phyloP scores from a whole-genome alignment of 768 basidiomycete genomes.

The Amanita phalloides region DNA sequence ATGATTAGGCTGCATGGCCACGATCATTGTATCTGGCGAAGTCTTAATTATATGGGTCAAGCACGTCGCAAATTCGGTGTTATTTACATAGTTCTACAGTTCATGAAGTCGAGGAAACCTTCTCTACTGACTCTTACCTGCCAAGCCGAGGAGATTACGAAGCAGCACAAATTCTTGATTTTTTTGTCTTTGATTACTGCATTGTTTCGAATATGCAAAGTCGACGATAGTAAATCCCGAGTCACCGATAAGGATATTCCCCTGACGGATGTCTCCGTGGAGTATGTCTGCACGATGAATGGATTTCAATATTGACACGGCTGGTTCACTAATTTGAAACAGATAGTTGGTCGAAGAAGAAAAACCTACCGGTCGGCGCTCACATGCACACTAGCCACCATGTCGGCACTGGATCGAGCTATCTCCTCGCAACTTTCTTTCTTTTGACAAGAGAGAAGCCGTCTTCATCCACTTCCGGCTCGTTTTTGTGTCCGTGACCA shows the following conservation, averaged over 20 bases:
- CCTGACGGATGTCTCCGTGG: slow-evolving; percentile 11
- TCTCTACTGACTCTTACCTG: not conserved
- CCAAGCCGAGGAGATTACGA: slow-evolving; percentile 6
- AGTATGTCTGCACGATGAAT: slow-evolving; percentile 12
- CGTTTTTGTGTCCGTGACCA: slow-evolving; percentile 29
- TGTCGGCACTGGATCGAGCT: not conserved
- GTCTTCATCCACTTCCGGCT: slow-evolving; percentile 82
- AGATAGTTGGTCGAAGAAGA: not conserved
- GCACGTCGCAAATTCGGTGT: too few species aligned
- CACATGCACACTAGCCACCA: too few species aligned
- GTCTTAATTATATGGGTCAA: too few species aligned
- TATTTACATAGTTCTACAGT: too few species aligned
- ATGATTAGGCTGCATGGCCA: too few species aligned
- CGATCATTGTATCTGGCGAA: too few species aligned
- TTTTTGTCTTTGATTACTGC: slow-evolving; percentile 9
- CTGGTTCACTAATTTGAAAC: slow-evolving; percentile 9
- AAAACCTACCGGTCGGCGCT: slow-evolving; percentile 9
- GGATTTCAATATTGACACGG: slow-evolving; percentile 7
- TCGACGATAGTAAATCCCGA: slow-evolving; percentile 11
- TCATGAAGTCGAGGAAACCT: not conserved
- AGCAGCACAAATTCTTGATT: slow-evolving; percentile 8
- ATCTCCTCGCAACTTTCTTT: not conserved
- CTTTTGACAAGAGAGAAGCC: slow-evolving; percentile 75
- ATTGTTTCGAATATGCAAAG: slow-evolving; percentile 9
- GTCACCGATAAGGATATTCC: slow-evolving; percentile 10